Evolutionary conservation across 2,329 filamentous ascomycete genomes (phyloP), one percentile per base, ranked within the genome.

Genomic region (Sporothrix brunneoviolacea): DNA sequence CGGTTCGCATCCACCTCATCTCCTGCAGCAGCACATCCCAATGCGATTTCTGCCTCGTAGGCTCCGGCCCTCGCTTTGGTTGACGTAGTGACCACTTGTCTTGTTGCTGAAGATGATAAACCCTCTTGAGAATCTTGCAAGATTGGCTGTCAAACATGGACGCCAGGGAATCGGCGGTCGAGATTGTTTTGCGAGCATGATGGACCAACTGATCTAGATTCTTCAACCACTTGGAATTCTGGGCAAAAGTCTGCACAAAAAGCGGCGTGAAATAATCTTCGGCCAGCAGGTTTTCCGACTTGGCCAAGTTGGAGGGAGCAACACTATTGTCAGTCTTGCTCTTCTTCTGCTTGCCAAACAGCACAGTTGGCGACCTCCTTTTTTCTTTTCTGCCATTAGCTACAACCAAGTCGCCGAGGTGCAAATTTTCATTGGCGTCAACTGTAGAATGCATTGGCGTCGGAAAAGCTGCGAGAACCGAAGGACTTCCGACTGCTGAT

Each of bases 1-100:
- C 93, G 2, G 90, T 96, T 45, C 91, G 82, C 88, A 98, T 94
- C 91, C 91, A 97, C 65, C 91, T 95, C 79, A 91, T 88, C 70
- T 98, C 91, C 58, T 90, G 80, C 28, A 98, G 71, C 50, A 97
- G 66, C 47, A 91, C 77, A 68, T 98, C 93, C 79, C 84, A 88
- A 59, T 97, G 91, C 2, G 85, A 83, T 1, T 80, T 77, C 16
- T 84, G 84, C 33, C 89, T 80, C 4, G 80, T 75, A 4, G 91
- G 91, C 65, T 98, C 93, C 2, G 83, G 76, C 35, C 83, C 87
- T 51, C 90, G 85, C 62, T 94, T 88, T 38, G 91, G 82, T 62
- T 98, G 93, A 47, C 91, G 80, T 41, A 98, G 68, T 5, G 91
- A 93, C 91, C 93, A 97, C 61, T 91, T 86, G 59, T 95, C 90